phyloP scores from a whole-genome alignment of 2,329 filamentous ascomycete species.

The Cordyceps javanica region DNA sequence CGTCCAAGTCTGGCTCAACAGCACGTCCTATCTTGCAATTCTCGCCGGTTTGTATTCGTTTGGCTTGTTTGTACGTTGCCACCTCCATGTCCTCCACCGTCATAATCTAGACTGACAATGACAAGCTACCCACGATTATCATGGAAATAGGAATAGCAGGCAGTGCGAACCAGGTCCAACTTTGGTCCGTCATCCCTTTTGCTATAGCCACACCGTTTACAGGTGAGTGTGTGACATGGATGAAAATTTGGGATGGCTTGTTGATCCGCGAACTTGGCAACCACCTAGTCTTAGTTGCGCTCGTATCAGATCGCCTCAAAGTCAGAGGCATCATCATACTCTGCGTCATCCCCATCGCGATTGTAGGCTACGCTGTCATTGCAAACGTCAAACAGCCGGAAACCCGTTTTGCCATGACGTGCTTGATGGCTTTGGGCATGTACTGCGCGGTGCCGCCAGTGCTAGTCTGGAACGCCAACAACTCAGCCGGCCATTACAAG shows the following conservation, averaged over 20 bases:
- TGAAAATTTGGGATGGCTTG: too few species aligned
- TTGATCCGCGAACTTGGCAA: background rate
- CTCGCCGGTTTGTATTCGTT: conserved; percentile 55
- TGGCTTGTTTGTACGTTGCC: conserved; percentile 50
- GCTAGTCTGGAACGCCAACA: conserved; percentile 62
- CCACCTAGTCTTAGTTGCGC: conserved; percentile 39
- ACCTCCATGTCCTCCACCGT: background rate
- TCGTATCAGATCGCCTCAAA: conserved; percentile 54
- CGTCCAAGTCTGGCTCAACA: conserved; percentile 57
- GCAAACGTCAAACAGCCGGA: conserved; percentile 45
- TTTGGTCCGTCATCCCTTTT: conserved; percentile 60
- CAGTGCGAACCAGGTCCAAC: conserved; percentile 50
- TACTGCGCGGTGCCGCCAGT: conserved; percentile 58
- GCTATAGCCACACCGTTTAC: conserved; percentile 52
- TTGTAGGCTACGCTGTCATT: conserved; percentile 59
- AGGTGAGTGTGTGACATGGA: conserved; percentile 30
- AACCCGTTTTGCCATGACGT: conserved; percentile 60
- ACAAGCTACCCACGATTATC: conserved; percentile 58
- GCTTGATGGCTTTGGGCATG: conserved; percentile 59
- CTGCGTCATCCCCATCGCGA: conserved; percentile 55
- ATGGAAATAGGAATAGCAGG: conserved; percentile 47
- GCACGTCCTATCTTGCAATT: conserved; percentile 55
- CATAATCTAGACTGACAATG: background rate
- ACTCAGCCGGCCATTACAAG: conserved; percentile 64
- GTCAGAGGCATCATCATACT: conserved; percentile 58